Conservation (phyloP, 2,329 filamentous ascomycete genomes). For the Sphaerulina vaccinii region DNA sequence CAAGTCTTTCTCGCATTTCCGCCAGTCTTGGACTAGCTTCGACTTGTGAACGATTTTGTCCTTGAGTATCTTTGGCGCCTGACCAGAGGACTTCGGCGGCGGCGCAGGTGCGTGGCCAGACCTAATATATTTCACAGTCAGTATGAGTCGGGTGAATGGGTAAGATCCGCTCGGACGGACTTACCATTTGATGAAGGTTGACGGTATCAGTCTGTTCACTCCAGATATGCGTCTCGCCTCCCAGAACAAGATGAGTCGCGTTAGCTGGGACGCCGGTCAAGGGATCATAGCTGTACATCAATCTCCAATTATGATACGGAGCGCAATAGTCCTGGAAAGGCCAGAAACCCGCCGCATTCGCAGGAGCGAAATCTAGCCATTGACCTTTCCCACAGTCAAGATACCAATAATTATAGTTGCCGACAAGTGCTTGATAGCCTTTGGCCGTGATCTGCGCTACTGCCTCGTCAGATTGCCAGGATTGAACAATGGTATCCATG, state of each 20-base stretch:
- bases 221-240: constrained; percentile 82
- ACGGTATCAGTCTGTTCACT: constrained; percentile 71
- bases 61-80: constrained; percentile 61
- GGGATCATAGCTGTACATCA: constrained; percentile 79
- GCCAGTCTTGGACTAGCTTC: constrained; percentile 67
- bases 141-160: neutral
- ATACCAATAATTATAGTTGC: constrained; percentile 72
- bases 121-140: constrained; percentile 8
- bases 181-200: constrained; percentile 67
- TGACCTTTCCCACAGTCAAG: constrained; percentile 80
- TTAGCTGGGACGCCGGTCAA: constrained; percentile 60
- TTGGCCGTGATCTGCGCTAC: constrained; percentile 59
- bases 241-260: constrained; percentile 67
- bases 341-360: constrained; percentile 54
- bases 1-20: constrained; percentile 74
- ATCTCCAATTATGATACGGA: constrained; percentile 76
- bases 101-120: constrained; percentile 75
- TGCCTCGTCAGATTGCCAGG: constrained; percentile 67
- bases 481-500: constrained; percentile 71
- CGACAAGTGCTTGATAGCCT: constrained; percentile 71
- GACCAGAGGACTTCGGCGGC: constrained; percentile 81
- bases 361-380: constrained; percentile 69
- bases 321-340: constrained; percentile 80
- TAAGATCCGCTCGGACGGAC: too few relatives aligned
- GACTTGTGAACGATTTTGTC: constrained; percentile 69